Conservation (phyloP, 768 basidiomycete genomes). For the Tylopilus balloui region DNA sequence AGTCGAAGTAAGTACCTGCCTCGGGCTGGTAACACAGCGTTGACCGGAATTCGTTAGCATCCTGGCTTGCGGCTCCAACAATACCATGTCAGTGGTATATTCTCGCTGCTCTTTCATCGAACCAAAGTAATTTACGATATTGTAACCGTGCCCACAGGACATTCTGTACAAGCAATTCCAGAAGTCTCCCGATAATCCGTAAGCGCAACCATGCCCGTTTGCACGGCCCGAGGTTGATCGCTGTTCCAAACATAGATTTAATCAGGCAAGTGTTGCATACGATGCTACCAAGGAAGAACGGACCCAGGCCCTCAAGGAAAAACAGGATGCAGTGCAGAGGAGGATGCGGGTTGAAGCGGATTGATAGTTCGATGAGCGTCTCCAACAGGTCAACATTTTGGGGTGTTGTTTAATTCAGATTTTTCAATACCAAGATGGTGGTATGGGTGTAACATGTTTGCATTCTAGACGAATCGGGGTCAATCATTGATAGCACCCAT, state of each 20-base stretch:
- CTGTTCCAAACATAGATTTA: slow-evolving; percentile 52
- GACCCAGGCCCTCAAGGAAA: slow-evolving; percentile 66
- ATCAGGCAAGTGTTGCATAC: slow-evolving; percentile 73
- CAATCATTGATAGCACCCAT: neutral
- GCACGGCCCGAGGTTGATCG: slow-evolving; percentile 7
- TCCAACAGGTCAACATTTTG: neutral
- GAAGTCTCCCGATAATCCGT: slow-evolving; percentile 96
- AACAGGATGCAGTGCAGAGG: slow-evolving; percentile 58
- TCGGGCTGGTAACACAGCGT: neutral
- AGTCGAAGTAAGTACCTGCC: slow-evolving; percentile 55
- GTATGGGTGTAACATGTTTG: neutral
- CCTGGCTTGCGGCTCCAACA: slow-evolving; percentile 90
- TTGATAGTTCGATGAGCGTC: neutral
- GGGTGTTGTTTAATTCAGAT: neutral
- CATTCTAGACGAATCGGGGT: neutral
- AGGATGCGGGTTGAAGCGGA: slow-evolving; percentile 47
- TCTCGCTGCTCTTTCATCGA: neutral
- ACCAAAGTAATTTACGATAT: slow-evolving; percentile 3
- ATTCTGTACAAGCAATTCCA: slow-evolving; percentile 92
- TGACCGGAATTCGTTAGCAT: slow-evolving; percentile 44
- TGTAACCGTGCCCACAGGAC: slow-evolving; percentile 54
- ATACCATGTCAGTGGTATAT: slow-evolving; percentile 56
- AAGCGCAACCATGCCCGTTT: slow-evolving; percentile 24
- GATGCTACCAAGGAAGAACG: slow-evolving; percentile 88
- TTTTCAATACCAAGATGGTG: slow-evolving; percentile 7